phyloP scores from a whole-genome alignment of 2,329 filamentous ascomycete species.

The Alternaria postmessia region DNA sequence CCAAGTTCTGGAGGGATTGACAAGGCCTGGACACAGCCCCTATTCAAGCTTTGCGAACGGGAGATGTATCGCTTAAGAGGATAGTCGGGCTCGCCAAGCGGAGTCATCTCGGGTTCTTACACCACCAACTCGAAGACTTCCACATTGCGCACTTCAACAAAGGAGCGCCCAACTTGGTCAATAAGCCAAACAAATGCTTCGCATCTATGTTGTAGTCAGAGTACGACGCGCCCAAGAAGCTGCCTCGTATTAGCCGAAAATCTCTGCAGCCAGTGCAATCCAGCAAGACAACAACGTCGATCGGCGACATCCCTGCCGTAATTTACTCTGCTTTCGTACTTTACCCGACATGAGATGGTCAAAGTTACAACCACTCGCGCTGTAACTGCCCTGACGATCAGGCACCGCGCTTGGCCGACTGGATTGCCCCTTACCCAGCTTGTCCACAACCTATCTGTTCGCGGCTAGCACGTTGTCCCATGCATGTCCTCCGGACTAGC shows the following conservation, averaged over 20 bases:
- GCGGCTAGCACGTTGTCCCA: constrained; percentile 33
- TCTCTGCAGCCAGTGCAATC: constrained; percentile 26
- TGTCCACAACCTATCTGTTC: constrained; percentile 28
- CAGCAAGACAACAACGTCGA: constrained; percentile 18
- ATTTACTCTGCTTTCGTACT: constrained; percentile 43
- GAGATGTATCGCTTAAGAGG: constrained; percentile 30
- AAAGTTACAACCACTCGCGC: constrained; percentile 37
- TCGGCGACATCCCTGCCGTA: constrained; percentile 33
- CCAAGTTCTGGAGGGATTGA: constrained; percentile 7
- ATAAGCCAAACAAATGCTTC: constrained; percentile 14
- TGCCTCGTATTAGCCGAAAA: constrained; percentile 31
- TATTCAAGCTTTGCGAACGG: constrained; percentile 33
- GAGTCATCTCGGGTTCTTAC: constrained; percentile 27
- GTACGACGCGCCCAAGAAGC: constrained; percentile 20
- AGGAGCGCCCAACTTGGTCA: constrained; percentile 5
- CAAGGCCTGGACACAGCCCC: constrained; percentile 28
- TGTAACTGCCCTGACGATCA: constrained; percentile 41
- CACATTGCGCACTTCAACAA: constrained; percentile 3
- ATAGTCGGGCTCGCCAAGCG: constrained; percentile 38
- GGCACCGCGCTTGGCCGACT: constrained; percentile 42
- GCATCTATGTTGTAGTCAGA: constrained; percentile 2
- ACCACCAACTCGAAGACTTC: constrained; percentile 1
- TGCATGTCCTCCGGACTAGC: constrained; percentile 40
- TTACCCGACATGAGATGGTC: constrained; percentile 31
- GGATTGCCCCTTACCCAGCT: constrained; percentile 33